A percentile compares a stretch with the other conserved stretches of the same genome.
Conservation (phyloP, 208 protist species). For the Leishmania braziliensis region DNA sequence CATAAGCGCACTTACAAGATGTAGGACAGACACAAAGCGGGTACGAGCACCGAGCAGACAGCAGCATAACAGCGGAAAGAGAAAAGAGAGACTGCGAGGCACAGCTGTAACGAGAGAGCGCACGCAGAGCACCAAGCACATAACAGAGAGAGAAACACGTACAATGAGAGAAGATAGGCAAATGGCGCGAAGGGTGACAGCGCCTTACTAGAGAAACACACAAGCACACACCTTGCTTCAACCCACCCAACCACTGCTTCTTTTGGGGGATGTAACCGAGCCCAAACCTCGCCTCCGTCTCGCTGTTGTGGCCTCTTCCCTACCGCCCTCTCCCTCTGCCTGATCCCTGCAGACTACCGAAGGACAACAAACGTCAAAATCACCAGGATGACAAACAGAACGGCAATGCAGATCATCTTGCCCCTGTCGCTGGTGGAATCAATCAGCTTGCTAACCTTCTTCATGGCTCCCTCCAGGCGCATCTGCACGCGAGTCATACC, state of each 20-base stretch:
- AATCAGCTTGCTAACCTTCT: conserved; percentile 72
- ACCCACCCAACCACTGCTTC: background rate
- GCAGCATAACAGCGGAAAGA: background rate
- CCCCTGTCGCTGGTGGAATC: conserved; percentile 79
- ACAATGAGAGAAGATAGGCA: background rate
- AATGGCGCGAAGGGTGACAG: background rate
- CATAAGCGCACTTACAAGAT: background rate
- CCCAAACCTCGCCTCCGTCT: background rate
- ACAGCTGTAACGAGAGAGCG: background rate
- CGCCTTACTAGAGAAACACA: background rate
- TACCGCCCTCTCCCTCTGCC: background rate
- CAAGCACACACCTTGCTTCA: background rate
- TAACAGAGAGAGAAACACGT: background rate
- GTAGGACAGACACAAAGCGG: background rate
- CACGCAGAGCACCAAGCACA: background rate
- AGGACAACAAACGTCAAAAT: conserved; percentile 57
- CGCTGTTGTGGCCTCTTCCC: background rate
- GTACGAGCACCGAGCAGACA: background rate
- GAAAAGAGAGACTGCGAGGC: background rate
- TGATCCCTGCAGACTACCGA: background rate
- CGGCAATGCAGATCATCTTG: conserved; percentile 80
- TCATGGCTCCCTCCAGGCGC: conserved; percentile 68
- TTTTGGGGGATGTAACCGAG: background rate
- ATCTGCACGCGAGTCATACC: conserved; percentile 78
- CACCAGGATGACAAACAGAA: conserved; percentile 75